Evolutionary conservation across 1,284 basidiomycete species (phyloP).

Genomic region (Ceratobasidium sp.): DNA sequence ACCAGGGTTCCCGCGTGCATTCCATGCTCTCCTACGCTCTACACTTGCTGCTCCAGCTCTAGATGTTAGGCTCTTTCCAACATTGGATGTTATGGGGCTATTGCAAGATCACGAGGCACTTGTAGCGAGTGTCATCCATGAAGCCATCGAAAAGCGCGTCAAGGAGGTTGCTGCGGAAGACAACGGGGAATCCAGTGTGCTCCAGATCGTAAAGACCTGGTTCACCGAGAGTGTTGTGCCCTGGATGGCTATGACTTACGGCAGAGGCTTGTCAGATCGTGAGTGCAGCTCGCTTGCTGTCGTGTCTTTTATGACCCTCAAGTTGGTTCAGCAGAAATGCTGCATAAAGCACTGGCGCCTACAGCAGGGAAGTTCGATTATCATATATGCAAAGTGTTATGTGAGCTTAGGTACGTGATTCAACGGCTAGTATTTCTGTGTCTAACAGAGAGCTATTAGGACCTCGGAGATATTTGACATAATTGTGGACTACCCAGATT

Average conservation of each 20-base stretch:
- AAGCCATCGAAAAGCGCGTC: slow-evolving; percentile 81
- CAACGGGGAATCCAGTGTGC: slow-evolving; percentile 64
- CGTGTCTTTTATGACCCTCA: slow-evolving; percentile 43
- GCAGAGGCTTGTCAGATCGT: slow-evolving; percentile 68
- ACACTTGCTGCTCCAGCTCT: slow-evolving; percentile 62
- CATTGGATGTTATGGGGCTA: slow-evolving; percentile 78
- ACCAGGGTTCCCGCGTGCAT: slow-evolving; percentile 69
- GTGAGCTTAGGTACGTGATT: slow-evolving; percentile 75
- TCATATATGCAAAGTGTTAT: slow-evolving; percentile 88
- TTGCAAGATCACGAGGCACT: slow-evolving; percentile 87
- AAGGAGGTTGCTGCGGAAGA: slow-evolving; percentile 70
- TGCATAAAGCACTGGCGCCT: slow-evolving; percentile 73
- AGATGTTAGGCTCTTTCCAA: slow-evolving; percentile 62
- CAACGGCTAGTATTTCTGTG: background rate
- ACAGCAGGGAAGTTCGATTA: slow-evolving; percentile 90
- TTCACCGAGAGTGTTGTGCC: slow-evolving; percentile 80
- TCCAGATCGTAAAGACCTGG: slow-evolving; percentile 73
- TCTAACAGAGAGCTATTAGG: slow-evolving; percentile 56
- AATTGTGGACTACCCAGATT: slow-evolving; percentile 93
- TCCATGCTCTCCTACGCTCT: slow-evolving; percentile 76
- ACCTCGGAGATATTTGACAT: slow-evolving; percentile 94
- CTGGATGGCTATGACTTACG: slow-evolving; percentile 86
- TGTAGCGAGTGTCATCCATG: slow-evolving; percentile 83
- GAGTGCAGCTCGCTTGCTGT: slow-evolving; percentile 48
- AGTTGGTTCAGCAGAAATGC: slow-evolving; percentile 44